These are phyloP conservation scores for Chaetomium cochliodes DNA, from an alignment of 495 filamentous ascomycete species.

Conservation along the genomic window DNA sequence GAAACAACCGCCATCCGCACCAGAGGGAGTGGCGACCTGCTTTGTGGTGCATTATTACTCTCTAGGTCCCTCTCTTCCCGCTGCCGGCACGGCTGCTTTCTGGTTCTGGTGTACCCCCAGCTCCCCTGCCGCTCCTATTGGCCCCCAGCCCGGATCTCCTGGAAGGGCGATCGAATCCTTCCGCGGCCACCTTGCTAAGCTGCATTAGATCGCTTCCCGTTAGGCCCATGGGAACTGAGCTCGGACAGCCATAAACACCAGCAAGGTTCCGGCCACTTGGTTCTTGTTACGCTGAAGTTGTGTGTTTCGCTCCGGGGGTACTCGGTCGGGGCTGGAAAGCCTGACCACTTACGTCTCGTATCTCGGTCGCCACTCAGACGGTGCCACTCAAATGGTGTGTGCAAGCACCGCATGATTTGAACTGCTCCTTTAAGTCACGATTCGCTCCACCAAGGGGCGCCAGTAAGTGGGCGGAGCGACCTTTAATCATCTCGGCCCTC, in stretches of 20 bases:
- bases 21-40: conserved; percentile 10
- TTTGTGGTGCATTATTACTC: conserved; percentile 2
- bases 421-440: background rate
- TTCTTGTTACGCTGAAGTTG: background rate
- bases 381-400: conserved; percentile 17
- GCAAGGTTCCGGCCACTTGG: background rate
- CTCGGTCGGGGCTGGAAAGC: background rate
- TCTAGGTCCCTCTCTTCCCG: conserved; percentile 2
- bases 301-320: background rate
- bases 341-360: conserved; percentile 14
- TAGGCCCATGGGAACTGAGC: background rate
- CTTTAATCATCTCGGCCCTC: too few relatives aligned
- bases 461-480: conserved; percentile 12
- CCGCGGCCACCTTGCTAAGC: conserved; percentile 2
- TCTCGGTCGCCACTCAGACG: conserved; percentile 18
- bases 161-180: conserved; percentile 19
- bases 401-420: conserved; percentile 8
- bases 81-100: conserved; percentile 15
- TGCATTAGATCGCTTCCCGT: background rate
- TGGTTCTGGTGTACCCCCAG: conserved; percentile 12
- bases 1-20: conserved; percentile 9
- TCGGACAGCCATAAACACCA: conserved; percentile 7
- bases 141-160: conserved; percentile 12
- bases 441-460: background rate
- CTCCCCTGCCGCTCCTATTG: conserved; percentile 15